These are phyloP conservation scores for Blastobotrys robertii DNA, from an alignment of 805 yeast species.

Conservation along the genomic window DNA sequence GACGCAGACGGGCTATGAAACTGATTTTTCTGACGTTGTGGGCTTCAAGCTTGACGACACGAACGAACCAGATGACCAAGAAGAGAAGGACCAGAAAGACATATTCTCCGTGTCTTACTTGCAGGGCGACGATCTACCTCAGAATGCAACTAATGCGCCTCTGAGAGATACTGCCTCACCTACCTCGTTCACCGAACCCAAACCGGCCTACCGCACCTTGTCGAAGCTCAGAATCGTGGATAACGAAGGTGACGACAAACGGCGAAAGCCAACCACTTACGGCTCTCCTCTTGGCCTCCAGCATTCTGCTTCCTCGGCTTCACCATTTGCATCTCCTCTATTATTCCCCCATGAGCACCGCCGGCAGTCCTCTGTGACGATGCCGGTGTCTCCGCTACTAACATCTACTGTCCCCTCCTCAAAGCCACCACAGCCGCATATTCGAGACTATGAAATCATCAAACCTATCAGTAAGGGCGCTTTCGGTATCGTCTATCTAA, in stretches of 20 bases:
- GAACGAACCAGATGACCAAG: constrained; percentile 16
- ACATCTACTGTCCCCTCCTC: constrained; percentile 40
- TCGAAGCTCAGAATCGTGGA: no score
- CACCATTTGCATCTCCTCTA: constrained; percentile 55
- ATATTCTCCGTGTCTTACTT: constrained; percentile 36
- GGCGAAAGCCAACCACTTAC: not conserved
- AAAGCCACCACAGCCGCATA: constrained; percentile 55
- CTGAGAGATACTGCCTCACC: not conserved
- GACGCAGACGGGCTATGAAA: constrained; percentile 20
- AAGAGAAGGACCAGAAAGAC: constrained; percentile 5
- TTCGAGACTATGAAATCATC: constrained; percentile 78
- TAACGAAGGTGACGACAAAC: no score
- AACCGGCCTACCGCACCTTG: no score
- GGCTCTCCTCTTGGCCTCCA: constrained; percentile 12
- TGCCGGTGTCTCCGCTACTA: constrained; percentile 73
- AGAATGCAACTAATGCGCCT: no score
- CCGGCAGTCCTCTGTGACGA: constrained; percentile 26
- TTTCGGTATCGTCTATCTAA: constrained; percentile 87
- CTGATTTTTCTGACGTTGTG: constrained; percentile 12
- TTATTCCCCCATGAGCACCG: constrained; percentile 39
- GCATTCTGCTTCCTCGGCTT: constrained; percentile 37
- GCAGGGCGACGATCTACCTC: constrained; percentile 33
- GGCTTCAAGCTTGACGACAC: constrained; percentile 18
- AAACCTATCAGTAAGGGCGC: constrained; percentile 97
- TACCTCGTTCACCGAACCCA: constrained; percentile 1